Percentiles rank a stretch among this genome's conserved stretches.
phyloP scores from a whole-genome alignment of 1,139 yeast species.

The Pichia sp. region DNA sequence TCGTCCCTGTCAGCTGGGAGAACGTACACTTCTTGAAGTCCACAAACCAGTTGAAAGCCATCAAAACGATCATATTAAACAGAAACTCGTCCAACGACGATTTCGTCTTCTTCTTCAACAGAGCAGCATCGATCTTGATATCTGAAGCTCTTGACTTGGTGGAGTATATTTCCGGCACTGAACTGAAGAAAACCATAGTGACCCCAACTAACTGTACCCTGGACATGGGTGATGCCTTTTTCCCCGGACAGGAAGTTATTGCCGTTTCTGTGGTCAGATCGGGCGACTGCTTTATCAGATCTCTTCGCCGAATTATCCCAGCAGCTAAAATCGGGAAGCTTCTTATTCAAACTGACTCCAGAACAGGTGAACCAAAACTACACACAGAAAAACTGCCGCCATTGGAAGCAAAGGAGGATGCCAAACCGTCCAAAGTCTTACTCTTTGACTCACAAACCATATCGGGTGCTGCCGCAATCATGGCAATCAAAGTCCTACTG shows the following conservation, averaged over 20 bases:
- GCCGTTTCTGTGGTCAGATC: conserved; percentile 83
- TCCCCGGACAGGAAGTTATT: conserved; percentile 45
- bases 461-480: conserved; percentile 89
- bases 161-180: conserved; percentile 27
- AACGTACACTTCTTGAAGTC: conserved; percentile 40
- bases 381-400: conserved; percentile 66
- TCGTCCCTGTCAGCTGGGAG: conserved; percentile 22
- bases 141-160: conserved; percentile 59
- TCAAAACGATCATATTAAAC: conserved; percentile 66
- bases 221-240: conserved; percentile 35
- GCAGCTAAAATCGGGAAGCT: conserved; percentile 77
- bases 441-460: conserved; percentile 83
- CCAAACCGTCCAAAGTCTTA: conserved; percentile 42
- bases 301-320: conserved; percentile 71
- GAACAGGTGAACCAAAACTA: conserved; percentile 89
- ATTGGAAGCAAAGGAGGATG: conserved; percentile 17
- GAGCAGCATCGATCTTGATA: conserved; percentile 68
- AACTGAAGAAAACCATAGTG: conserved; percentile 28
- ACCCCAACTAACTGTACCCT: conserved; percentile 44
- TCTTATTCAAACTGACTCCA: conserved; percentile 79
- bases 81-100: conserved; percentile 58
- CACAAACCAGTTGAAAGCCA: conserved; percentile 67
- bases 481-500: conserved; percentile 84
- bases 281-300: conserved; percentile 85
- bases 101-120: conserved; percentile 79